Evolutionary conservation across 768 basidiomycete species (phyloP).

Genomic region (Gyrodon lividus): DNA sequence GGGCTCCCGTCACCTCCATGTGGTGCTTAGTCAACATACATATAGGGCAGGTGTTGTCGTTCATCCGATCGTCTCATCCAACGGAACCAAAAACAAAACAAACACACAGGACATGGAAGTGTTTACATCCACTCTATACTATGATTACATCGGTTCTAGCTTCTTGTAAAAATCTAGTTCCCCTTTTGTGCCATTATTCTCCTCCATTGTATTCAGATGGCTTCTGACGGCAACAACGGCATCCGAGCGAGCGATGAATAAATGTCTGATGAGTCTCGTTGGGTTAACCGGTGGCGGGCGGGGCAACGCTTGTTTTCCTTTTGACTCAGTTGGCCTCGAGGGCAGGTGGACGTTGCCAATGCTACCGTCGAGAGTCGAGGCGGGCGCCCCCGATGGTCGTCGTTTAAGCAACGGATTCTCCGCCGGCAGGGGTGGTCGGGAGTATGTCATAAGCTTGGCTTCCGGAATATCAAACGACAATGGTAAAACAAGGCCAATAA

Average conservation of each 20-base stretch:
- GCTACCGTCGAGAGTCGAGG: neutral
- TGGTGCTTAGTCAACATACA: conserved; percentile 23
- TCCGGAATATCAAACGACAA: conserved; percentile 11
- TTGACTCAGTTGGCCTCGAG: neutral
- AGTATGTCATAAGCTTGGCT: conserved; percentile 35
- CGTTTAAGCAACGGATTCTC: conserved; percentile 41
- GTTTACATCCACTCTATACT: neutral
- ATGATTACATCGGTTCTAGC: neutral
- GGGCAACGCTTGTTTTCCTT: neutral
- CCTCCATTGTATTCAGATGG: neutral
- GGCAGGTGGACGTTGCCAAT: neutral
- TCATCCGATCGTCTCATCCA: conserved; percentile 2
- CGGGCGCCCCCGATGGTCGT: neutral
- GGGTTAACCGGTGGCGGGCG: conserved; percentile 16
- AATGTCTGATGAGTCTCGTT: conserved; percentile 28
- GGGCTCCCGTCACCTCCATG: conserved; percentile 14
- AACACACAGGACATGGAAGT: neutral
- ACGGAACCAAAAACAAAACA: no score
- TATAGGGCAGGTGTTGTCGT: conserved; percentile 21
- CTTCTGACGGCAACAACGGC: conserved; percentile 12
- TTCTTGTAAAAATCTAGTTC: neutral
- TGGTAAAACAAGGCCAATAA: conserved; percentile 35
- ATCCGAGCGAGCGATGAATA: conserved; percentile 33
- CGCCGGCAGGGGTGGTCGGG: conserved; percentile 39
- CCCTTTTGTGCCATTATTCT: neutral